Evolutionary conservation across 257 asterid genomes (phyloP), one percentile per base, ranked within the genome.

Genomic region (Nicotiana attenuata): DNA sequence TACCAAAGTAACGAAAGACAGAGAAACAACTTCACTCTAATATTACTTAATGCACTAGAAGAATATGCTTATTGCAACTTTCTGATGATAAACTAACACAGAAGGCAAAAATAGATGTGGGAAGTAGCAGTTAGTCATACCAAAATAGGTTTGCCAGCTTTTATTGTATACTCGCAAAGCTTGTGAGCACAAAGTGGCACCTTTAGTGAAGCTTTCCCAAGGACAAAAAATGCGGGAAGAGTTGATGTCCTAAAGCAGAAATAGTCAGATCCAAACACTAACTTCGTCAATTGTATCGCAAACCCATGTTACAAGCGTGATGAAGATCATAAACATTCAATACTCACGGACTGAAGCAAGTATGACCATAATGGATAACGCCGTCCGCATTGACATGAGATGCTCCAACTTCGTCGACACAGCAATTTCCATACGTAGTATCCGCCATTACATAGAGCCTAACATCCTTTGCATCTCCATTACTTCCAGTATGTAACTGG

Each of bases 381-480:
- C 96, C 91, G 17, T 92, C 87, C 1, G 97, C 97, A 81, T 86
- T 90, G 33, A 90, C 93, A 81, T 96, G 99, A 81, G 99, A 89
- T 50, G 99, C 99, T 22, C 97, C 99, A 53, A 96, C 98, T 88
- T 96, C 99, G 81, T 96, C 99, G 2, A 94, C 93, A 60, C 99
- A 96, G 86, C 98, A 96, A 89, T 95, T 94, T 8, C 97, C 98
- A 56, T 92, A 96, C 66, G 97, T 89, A 6, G 99, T 96, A 83
- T 96, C 99, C 6, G 98, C 99, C 98, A 96, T 96, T 80, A 96
- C 97, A 29, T 91, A 96, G 89, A 96, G 65, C 88, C 89, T 92
- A 52, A 90, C 92, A 8, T 83, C 85, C 73, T 81, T 83, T 55
- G 41, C 59, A 76, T 75, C 81, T 14, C 63, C 78, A 38, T 75